Percentiles rank a stretch among this genome's conserved stretches.
Conservation (phyloP, 768 basidiomycete genomes). For the Suillus luteus region DNA sequence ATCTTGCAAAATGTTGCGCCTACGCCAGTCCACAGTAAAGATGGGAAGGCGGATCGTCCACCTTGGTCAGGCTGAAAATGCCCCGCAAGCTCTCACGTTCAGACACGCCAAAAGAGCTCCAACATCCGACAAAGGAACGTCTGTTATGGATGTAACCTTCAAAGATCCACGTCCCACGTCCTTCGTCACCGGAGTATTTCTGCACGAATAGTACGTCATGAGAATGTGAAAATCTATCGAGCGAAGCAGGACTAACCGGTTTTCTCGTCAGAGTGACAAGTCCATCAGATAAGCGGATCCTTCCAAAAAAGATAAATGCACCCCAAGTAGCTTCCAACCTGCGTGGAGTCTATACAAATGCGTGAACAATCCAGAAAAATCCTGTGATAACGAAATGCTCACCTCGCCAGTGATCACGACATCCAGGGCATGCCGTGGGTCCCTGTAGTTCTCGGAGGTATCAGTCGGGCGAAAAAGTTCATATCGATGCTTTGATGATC, state of each 20-base stretch:
- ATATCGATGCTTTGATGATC: slow-evolving; percentile 28
- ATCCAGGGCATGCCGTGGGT: slow-evolving; percentile 35
- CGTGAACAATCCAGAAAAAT: slow-evolving; percentile 25
- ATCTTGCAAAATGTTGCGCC: neutral
- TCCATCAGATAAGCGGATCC: slow-evolving; percentile 57
- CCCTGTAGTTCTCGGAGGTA: slow-evolving; percentile 30
- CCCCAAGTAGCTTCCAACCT: slow-evolving; percentile 67
- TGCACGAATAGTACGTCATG: slow-evolving; percentile 24
- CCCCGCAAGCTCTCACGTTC: slow-evolving; percentile 44
- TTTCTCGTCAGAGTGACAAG: slow-evolving; percentile 60
- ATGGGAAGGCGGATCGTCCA: slow-evolving; percentile 22
- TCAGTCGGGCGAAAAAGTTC: slow-evolving; percentile 34
- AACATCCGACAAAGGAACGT: slow-evolving; percentile 53
- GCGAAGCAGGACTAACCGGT: slow-evolving; percentile 46
- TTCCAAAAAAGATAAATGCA: slow-evolving; percentile 60
- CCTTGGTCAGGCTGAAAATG: slow-evolving; percentile 60
- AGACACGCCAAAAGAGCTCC: slow-evolving; percentile 42
- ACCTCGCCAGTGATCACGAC: slow-evolving; percentile 40
- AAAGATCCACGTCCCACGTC: slow-evolving; percentile 55
- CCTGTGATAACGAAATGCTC: slow-evolving; percentile 24
- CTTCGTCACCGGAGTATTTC: slow-evolving; percentile 43
- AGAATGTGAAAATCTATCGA: slow-evolving; percentile 10
- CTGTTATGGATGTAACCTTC: slow-evolving; percentile 55
- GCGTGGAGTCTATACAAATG: slow-evolving; percentile 45
- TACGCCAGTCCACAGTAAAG: neutral